These are phyloP conservation scores for Fomitopsis pinicola DNA, from an alignment of 1,284 basidiomycete species.

Conservation along the genomic window DNA sequence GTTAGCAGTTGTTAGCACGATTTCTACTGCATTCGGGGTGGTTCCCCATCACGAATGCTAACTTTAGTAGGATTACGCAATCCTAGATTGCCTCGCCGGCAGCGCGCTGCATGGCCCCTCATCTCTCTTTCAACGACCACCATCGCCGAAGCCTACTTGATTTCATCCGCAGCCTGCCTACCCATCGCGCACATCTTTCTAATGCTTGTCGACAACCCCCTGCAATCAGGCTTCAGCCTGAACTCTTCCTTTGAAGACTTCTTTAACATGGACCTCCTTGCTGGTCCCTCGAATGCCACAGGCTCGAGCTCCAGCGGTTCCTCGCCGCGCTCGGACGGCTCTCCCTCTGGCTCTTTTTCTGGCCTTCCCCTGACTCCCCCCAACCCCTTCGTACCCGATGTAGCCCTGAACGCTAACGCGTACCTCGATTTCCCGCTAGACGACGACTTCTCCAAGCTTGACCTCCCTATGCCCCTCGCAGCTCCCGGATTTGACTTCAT, in stretches of 20 bases:
- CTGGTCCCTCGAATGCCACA: constrained; percentile 19
- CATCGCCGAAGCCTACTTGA: background rate
- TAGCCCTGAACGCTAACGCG: constrained; percentile 26
- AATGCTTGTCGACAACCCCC: constrained; percentile 31
- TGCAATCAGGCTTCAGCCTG: constrained; percentile 21
- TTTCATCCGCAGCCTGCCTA: background rate
- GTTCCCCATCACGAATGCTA: background rate
- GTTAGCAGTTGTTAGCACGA: background rate
- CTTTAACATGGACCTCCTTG: constrained; percentile 44
- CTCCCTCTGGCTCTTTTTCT: constrained; percentile 30
- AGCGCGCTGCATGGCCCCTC: background rate
- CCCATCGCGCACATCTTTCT: constrained; percentile 4
- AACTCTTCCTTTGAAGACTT: constrained; percentile 40
- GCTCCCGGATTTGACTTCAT: constrained; percentile 37
- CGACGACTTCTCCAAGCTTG: constrained; percentile 38
- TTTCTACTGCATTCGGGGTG: background rate
- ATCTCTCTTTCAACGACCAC: background rate
- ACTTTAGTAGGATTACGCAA: background rate
- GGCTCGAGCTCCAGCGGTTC: constrained; percentile 25
- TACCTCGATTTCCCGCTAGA: constrained; percentile 40
- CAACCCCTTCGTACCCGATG: constrained; percentile 18
- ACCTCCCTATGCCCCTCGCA: constrained; percentile 26
- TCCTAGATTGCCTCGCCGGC: background rate
- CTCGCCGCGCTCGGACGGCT: constrained; percentile 34
- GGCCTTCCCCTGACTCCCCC: constrained; percentile 25